Evolutionary conservation across 2,329 filamentous ascomycete genomes (phyloP).

Genomic region (Aspergillus nomiae): DNA sequence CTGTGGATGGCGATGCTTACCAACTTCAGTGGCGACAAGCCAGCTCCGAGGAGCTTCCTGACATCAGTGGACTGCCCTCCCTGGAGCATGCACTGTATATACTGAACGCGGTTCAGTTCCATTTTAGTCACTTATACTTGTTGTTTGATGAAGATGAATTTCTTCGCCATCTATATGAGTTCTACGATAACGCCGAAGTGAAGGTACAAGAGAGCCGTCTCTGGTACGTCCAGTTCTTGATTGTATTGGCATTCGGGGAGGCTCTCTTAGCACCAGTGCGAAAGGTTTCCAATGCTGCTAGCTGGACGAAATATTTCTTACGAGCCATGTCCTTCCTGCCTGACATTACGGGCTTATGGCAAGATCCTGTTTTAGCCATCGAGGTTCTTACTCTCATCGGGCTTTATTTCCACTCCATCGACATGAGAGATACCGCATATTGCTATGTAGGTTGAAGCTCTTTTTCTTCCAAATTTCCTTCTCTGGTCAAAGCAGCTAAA

Average conservation of each 20-base stretch:
- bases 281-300: constrained; percentile 41
- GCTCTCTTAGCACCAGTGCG: constrained; percentile 47
- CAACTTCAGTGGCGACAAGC: constrained; percentile 51
- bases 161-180: constrained; percentile 42
- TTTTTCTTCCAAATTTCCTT: background rate
- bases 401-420: constrained; percentile 53
- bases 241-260: constrained; percentile 56
- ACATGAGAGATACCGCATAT: constrained; percentile 53
- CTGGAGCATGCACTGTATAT: constrained; percentile 55
- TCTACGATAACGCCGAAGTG: constrained; percentile 38
- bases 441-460: constrained; percentile 44
- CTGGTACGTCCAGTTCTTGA: constrained; percentile 54
- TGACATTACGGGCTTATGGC: constrained; percentile 40
- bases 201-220: constrained; percentile 34
- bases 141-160: constrained; percentile 56
- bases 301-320: constrained; percentile 46
- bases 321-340: constrained; percentile 47
- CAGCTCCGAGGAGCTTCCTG: constrained; percentile 32
- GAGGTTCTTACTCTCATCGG: constrained; percentile 55
- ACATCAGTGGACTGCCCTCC: constrained; percentile 46
- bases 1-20: constrained; percentile 54
- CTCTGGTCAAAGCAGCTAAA: background rate
- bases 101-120: constrained; percentile 59
- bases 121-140: constrained; percentile 56
- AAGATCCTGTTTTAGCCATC: constrained; percentile 45